Percentiles rank a stretch among this genome's conserved stretches.
Evolutionary conservation across 179 eudicot species (phyloP).

Genomic region (Gypsophila paniculata): DNA sequence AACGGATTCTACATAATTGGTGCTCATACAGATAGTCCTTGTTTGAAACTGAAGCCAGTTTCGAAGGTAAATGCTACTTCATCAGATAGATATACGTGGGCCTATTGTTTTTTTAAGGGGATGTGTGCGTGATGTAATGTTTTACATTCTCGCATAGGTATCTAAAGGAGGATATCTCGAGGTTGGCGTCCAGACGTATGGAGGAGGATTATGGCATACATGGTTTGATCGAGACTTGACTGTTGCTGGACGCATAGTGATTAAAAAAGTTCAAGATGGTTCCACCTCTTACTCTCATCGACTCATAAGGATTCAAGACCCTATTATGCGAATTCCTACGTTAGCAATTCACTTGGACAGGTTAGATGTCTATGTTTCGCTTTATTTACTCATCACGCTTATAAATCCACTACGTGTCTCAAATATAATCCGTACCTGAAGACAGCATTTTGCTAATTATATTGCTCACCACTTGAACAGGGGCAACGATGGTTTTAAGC

Average conservation of each 20-base stretch:
- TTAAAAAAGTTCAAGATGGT: slow-evolving; percentile 60
- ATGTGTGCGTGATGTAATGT: not conserved
- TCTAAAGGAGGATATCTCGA: slow-evolving; percentile 84
- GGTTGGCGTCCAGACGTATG: slow-evolving; percentile 90
- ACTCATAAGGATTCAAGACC: slow-evolving; percentile 72
- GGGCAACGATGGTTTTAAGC: slow-evolving; percentile 78
- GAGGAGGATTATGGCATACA: slow-evolving; percentile 96
- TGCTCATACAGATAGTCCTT: slow-evolving; percentile 98
- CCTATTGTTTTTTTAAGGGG: slow-evolving; percentile 9
- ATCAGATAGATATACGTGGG: not conserved
- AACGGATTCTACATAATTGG: slow-evolving; percentile 84
- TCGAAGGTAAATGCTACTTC: slow-evolving; percentile 54
- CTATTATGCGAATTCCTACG: slow-evolving; percentile 95
- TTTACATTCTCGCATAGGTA: slow-evolving; percentile 41
- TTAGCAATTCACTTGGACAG: slow-evolving; percentile 96
- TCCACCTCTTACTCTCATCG: slow-evolving; percentile 55
- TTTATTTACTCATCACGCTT: not conserved
- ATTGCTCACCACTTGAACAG: slow-evolving; percentile 34
- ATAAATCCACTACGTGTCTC: not conserved
- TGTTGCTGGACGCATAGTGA: slow-evolving; percentile 81
- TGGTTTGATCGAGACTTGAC: slow-evolving; percentile 96
- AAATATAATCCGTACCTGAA: not conserved
- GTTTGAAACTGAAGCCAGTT: slow-evolving; percentile 83
- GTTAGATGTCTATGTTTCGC: slow-evolving; percentile 22
- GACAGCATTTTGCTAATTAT: not conserved